Conservation (phyloP, 495 filamentous ascomycete species). For the Achaetomiella virescens region DNA sequence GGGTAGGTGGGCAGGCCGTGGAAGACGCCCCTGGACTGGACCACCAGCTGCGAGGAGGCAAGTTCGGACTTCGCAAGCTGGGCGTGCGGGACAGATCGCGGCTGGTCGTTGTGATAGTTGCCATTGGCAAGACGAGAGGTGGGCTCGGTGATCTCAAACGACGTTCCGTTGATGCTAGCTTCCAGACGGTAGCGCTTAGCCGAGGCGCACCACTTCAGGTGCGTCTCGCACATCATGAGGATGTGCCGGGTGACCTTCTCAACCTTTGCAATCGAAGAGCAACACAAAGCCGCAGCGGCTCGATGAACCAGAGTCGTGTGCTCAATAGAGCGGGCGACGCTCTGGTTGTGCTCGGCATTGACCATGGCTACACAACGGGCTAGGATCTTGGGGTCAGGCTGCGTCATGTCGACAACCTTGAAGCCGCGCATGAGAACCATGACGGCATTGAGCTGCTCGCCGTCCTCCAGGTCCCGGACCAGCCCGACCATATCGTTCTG, state of each 20-base stretch:
- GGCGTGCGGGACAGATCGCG: too few species aligned
- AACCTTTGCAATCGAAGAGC: background rate
- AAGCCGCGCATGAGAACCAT: slow-evolving; percentile 9
- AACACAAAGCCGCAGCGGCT: background rate
- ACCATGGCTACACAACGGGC: slow-evolving; percentile 5
- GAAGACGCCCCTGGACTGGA: slow-evolving; percentile 38
- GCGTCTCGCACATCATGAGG: slow-evolving; percentile 16
- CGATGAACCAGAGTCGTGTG: background rate
- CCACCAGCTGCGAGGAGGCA: background rate
- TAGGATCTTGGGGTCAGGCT: background rate
- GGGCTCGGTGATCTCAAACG: too few species aligned
- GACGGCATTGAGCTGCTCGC: slow-evolving; percentile 20
- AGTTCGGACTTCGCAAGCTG: too few species aligned
- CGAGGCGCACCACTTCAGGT: slow-evolving; percentile 14
- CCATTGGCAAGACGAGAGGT: too few species aligned
- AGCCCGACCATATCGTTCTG: slow-evolving; percentile 24
- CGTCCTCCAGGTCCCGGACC: slow-evolving; percentile 14
- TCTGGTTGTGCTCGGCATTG: slow-evolving; percentile 11
- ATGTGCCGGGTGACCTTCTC: slow-evolving; percentile 10
- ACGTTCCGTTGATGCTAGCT: background rate
- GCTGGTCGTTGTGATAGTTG: too few species aligned
- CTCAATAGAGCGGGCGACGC: slow-evolving; percentile 9
- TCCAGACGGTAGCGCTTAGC: slow-evolving; percentile 14
- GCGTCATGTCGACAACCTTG: background rate
- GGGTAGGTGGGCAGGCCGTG: slow-evolving; percentile 43